Evolutionary conservation across 441 rosid species (phyloP).

Genomic region (Croton laevigatus): DNA sequence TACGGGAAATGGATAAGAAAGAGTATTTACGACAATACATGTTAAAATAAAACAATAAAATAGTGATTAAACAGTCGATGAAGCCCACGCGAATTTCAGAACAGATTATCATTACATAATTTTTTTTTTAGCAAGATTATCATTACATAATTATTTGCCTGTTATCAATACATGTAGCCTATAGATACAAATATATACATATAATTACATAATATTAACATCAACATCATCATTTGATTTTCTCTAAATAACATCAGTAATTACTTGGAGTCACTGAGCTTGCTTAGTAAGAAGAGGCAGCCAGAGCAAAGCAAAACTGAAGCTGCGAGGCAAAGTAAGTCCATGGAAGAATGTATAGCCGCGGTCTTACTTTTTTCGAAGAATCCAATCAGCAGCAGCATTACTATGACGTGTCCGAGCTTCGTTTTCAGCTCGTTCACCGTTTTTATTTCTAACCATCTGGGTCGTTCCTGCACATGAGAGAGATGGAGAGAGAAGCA

Average conservation of each 20-base stretch:
- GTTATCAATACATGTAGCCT: not conserved
- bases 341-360: conserved; percentile 53
- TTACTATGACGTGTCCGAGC: conserved; percentile 96
- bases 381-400: conserved; percentile 88
- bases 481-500: too few species aligned
- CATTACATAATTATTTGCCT: not conserved
- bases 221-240: not conserved
- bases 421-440: conserved; percentile 85
- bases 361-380: conserved; percentile 85
- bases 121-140: too few species aligned
- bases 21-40: too few species aligned
- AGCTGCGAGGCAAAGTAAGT: conserved; percentile 82
- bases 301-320: conserved; percentile 76
- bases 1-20: too few species aligned
- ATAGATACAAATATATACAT: not conserved
- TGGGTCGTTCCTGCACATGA: conserved; percentile 69
- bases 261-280: conserved; percentile 60
- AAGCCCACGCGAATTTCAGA: too few species aligned
- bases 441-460: conserved; percentile 78
- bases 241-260: not conserved
- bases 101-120: not conserved
- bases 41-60: too few species aligned
- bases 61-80: too few species aligned
- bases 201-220: not conserved
- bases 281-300: conserved; percentile 77